Percentiles rank a stretch among this genome's conserved stretches.
These are phyloP conservation scores for Atractiella rhizophila DNA, from an alignment of 768 basidiomycete genomes.

Conservation along the genomic window DNA sequence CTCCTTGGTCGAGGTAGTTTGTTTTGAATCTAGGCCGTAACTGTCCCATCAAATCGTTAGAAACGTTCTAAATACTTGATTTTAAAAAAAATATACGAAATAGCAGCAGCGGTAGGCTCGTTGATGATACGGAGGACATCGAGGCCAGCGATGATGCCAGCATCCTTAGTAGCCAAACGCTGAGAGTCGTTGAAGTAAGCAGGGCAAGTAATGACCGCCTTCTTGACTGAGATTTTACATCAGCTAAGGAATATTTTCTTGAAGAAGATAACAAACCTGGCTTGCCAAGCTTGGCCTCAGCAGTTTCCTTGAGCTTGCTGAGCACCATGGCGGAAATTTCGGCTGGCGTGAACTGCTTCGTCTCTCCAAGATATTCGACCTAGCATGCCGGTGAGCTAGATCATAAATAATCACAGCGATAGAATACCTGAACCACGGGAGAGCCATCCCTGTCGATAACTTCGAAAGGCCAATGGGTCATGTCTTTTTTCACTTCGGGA, in stretches of 20 bases:
- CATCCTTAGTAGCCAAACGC: slow-evolving; percentile 96
- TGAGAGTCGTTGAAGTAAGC: slow-evolving; percentile 99
- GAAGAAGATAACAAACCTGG: no score
- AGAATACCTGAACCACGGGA: slow-evolving; percentile 24
- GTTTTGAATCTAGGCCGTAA: slow-evolving; percentile 51
- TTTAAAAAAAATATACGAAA: no score
- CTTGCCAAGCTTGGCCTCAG: slow-evolving; percentile 82
- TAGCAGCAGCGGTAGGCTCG: slow-evolving; percentile 97
- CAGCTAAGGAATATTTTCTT: no score
- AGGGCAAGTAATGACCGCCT: slow-evolving; percentile 87
- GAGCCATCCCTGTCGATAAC: background rate
- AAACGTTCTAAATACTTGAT: no score
- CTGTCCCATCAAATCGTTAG: no score
- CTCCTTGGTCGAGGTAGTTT: slow-evolving; percentile 68
- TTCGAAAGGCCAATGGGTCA: slow-evolving; percentile 90
- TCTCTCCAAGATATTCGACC: slow-evolving; percentile 79
- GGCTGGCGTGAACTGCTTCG: slow-evolving; percentile 88
- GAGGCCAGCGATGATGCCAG: slow-evolving; percentile 88
- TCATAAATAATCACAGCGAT: slow-evolving; percentile 82
- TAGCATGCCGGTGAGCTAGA: slow-evolving; percentile 76
- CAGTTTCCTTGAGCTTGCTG: slow-evolving; percentile 98
- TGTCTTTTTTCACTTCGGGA: slow-evolving; percentile 81
- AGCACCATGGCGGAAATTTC: slow-evolving; percentile 99
- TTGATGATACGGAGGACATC: slow-evolving; percentile 99
- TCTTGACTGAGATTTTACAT: no score